A percentile compares a stretch with the other conserved stretches of the same genome.
Evolutionary conservation across 306 rosid species (phyloP).

Genomic region (Sphenostylis stenocarpa): DNA sequence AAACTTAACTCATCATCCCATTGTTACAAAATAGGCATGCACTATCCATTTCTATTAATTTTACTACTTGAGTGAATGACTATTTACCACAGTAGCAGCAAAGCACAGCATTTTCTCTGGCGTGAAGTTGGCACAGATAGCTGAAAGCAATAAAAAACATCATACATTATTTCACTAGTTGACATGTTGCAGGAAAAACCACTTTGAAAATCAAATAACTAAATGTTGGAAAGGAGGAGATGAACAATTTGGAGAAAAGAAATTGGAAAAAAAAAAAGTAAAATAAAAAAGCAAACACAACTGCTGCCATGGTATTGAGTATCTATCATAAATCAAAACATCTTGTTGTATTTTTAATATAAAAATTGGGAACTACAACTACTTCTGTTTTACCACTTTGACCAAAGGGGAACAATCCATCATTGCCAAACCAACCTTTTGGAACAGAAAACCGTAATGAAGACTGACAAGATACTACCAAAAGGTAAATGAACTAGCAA

Average conservation of each 20-base stretch:
- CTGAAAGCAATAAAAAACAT: constrained; percentile 46
- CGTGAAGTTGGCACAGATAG: constrained; percentile 66
- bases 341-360: neutral
- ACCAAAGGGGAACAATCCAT: neutral
- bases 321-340: neutral
- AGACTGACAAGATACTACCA: neutral
- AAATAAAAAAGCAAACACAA: neutral
- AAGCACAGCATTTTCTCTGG: constrained; percentile 72
- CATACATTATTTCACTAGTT: neutral
- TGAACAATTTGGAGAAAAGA: neutral
- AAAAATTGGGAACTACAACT: neutral
- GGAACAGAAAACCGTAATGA: neutral
- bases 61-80: constrained; percentile 9
- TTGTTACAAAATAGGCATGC: neutral
- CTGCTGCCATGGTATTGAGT: neutral
- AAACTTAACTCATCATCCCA: neutral
- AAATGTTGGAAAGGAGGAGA: neutral
- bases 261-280: neutral
- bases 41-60: neutral
- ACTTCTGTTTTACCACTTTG: neutral
- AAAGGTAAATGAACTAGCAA: neutral
- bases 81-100: constrained; percentile 69
- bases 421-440: neutral
- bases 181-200: neutral
- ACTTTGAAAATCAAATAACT: neutral